A percentile compares a stretch with the other conserved stretches of the same genome.
These are phyloP conservation scores for Vigna nakashimae DNA, from an alignment of 306 rosid species.

Conservation along the genomic window DNA sequence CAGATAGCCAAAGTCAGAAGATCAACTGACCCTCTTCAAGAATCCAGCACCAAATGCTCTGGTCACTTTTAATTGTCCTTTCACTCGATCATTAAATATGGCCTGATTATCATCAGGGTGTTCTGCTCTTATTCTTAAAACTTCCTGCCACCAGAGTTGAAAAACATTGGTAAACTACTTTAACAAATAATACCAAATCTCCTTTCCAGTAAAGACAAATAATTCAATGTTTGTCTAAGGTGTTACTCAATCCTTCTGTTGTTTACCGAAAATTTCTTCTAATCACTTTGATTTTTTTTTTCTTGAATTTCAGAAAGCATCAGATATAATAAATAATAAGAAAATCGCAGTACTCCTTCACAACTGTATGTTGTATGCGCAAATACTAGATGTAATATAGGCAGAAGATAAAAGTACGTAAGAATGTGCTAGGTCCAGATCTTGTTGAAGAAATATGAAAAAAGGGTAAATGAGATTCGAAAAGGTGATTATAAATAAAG, in stretches of 20 bases:
- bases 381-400: background rate
- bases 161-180: conserved; percentile 23
- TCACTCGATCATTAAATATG: conserved; percentile 66
- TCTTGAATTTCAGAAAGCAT: background rate
- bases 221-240: background rate
- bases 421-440: background rate
- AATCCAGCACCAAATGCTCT: conserved; percentile 81
- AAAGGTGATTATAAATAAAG: background rate
- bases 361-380: background rate
- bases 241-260: background rate
- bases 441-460: conserved; percentile 1
- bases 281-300: background rate
- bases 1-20: conserved; percentile 50
- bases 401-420: background rate
- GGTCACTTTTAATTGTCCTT: conserved; percentile 74
- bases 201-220: conserved; percentile 2
- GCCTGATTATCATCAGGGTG: conserved; percentile 71
- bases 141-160: conserved; percentile 59
- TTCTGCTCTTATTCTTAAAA: conserved; percentile 60
- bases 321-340: background rate
- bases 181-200: conserved; percentile 4
- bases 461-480: background rate
- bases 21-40: conserved; percentile 71
- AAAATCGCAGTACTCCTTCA: background rate
- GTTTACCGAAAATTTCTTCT: background rate